Evolutionary conservation across 768 basidiomycete species (phyloP).

Genomic region (Vararia minispora): DNA sequence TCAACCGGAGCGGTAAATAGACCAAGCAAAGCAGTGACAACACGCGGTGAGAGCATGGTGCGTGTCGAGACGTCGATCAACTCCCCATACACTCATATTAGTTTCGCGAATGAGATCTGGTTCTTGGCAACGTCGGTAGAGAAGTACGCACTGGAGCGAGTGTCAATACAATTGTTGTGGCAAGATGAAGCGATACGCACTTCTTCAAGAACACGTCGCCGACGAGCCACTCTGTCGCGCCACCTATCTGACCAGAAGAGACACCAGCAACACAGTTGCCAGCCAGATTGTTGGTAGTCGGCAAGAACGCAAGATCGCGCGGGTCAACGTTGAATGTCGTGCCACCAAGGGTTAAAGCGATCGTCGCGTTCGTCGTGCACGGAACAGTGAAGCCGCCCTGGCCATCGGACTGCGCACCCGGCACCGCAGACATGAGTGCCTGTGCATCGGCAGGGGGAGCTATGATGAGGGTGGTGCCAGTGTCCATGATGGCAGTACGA

Average conservation of each 20-base stretch:
- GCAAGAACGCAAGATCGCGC: slow-evolving; percentile 49
- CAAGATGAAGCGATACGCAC: too few relatives aligned
- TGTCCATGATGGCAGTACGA: slow-evolving; percentile 60
- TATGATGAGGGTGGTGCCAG: slow-evolving; percentile 35
- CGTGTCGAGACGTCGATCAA: too few relatives aligned
- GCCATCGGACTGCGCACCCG: slow-evolving; percentile 39
- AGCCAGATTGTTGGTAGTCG: slow-evolving; percentile 36
- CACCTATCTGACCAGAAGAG: slow-evolving; percentile 47
- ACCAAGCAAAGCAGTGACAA: too few relatives aligned
- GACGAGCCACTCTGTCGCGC: slow-evolving; percentile 54
- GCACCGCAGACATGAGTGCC: slow-evolving; percentile 42
- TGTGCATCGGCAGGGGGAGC: slow-evolving; percentile 36
- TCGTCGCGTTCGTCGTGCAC: slow-evolving; percentile 41
- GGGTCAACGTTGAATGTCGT: slow-evolving; percentile 51
- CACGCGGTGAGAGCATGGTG: too few relatives aligned
- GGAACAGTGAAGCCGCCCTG: slow-evolving; percentile 50
- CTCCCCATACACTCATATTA: too few relatives aligned
- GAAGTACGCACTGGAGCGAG: slow-evolving; percentile 60
- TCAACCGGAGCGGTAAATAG: too few relatives aligned
- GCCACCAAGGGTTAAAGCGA: slow-evolving; percentile 52
- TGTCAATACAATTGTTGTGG: too few relatives aligned
- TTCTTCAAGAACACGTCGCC: slow-evolving; percentile 76
- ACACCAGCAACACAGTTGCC: slow-evolving; percentile 69
- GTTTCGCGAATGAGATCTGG: slow-evolving; percentile 46
- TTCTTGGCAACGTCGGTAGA: slow-evolving; percentile 51